These are phyloP conservation scores for Delonix regia DNA, from an alignment of 306 rosid genomes.

Conservation along the genomic window DNA sequence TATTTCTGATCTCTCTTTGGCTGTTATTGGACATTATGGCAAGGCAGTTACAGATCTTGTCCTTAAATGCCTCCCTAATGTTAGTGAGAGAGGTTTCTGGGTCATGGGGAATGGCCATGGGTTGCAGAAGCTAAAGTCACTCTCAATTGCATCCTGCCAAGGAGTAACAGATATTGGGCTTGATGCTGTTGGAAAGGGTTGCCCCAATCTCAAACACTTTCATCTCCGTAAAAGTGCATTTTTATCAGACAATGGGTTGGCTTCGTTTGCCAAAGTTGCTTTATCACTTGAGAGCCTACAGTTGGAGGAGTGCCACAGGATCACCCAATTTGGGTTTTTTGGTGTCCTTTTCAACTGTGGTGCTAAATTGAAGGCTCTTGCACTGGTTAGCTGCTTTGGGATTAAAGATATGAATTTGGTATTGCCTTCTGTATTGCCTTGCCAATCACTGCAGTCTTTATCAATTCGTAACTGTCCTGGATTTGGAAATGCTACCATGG, in stretches of 20 bases:
- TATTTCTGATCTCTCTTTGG: conserved; percentile 84
- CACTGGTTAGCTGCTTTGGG: conserved; percentile 76
- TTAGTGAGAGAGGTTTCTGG: conserved; percentile 92
- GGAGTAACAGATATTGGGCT: conserved; percentile 82
- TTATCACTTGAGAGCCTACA: conserved; percentile 75
- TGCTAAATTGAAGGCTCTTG: conserved; percentile 69
- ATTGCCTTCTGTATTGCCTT: conserved; percentile 49
- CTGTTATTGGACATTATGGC: conserved; percentile 92
- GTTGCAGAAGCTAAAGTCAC: conserved; percentile 75
- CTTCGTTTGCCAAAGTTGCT: conserved; percentile 69
- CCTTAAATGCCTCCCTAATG: conserved; percentile 63
- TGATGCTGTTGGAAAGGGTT: conserved; percentile 78
- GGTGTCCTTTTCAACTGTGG: conserved; percentile 71
- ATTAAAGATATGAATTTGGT: conserved; percentile 59
- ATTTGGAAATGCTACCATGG: conserved; percentile 69
- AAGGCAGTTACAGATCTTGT: conserved; percentile 66
- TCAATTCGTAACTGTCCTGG: conserved; percentile 80
- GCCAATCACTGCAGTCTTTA: conserved; percentile 61
- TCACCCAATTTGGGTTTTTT: conserved; percentile 80
- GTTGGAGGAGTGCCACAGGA: conserved; percentile 91
- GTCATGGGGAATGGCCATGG: conserved; percentile 87
- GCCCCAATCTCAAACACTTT: conserved; percentile 81
- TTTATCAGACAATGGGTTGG: conserved; percentile 79
- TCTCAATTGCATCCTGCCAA: conserved; percentile 65
- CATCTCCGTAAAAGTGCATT: conserved; percentile 62